Conservation (phyloP, 2,329 filamentous ascomycete genomes). For the Botrytis byssoidea region DNA sequence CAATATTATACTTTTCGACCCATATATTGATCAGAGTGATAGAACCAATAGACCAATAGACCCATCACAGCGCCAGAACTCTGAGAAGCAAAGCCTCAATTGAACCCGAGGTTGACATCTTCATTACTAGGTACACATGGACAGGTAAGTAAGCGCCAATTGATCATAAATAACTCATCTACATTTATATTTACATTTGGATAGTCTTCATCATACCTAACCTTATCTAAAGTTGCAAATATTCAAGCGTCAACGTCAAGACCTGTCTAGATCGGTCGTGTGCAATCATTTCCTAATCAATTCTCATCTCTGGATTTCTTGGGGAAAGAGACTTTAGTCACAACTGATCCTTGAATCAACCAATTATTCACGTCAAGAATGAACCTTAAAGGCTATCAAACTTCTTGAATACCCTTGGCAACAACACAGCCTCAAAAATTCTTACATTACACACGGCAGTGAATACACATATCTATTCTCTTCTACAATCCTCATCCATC, state of each 20-base stretch:
- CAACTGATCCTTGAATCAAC: neutral
- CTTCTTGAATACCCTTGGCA: neutral
- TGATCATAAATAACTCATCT: neutral
- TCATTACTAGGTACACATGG: too few species aligned
- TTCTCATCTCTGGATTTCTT: neutral
- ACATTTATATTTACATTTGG: neutral
- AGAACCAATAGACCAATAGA: constrained; percentile 2
- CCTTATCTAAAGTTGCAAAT: neutral
- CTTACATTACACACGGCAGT: constrained; percentile 1
- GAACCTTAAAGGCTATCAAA: neutral
- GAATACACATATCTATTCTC: neutral
- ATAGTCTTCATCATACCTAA: neutral
- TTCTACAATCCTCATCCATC: neutral
- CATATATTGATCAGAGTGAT: neutral
- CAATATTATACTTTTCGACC: neutral
- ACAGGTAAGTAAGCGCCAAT: constrained; percentile 2
- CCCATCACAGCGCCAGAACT: neutral
- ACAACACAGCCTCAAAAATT: constrained; percentile 6
- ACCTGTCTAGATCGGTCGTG: neutral
- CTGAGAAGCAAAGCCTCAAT: neutral
- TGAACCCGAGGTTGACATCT: neutral
- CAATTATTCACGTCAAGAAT: neutral
- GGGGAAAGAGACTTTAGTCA: neutral
- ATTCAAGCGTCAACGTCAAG: neutral
- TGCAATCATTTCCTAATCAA: neutral